Evolutionary conservation across 2,329 filamentous ascomycete genomes (phyloP).

Genomic region (Elsinoe australis): DNA sequence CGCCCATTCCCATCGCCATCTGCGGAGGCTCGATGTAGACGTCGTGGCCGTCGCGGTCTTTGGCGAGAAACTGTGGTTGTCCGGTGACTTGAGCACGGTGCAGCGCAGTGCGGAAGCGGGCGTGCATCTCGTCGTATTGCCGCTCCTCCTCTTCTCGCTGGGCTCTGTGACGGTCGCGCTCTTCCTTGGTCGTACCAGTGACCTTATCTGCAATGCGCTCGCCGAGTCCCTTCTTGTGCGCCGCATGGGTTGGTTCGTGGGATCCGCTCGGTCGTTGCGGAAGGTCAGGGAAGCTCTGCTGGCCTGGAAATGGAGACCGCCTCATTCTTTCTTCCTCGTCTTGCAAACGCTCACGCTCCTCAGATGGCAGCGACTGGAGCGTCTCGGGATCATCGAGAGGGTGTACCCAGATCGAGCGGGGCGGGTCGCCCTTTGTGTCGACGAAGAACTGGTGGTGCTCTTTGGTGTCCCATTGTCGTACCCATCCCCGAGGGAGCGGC

Average conservation of each 20-base stretch:
- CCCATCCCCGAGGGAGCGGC: constrained; percentile 49
- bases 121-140: constrained; percentile 46
- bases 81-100: constrained; percentile 46
- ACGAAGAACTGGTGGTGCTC: constrained; percentile 56
- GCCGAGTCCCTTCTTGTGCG: constrained; percentile 36
- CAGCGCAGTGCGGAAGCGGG: constrained; percentile 46
- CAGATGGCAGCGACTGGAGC: constrained; percentile 40
- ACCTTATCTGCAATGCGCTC: constrained; percentile 54
- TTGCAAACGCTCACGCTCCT: constrained; percentile 44
- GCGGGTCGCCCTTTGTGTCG: constrained; percentile 48
- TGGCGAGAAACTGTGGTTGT: constrained; percentile 49
- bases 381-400: constrained; percentile 54
- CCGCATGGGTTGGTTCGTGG: constrained; percentile 28
- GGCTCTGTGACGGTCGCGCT: constrained; percentile 43
- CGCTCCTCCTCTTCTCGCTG: constrained; percentile 45
- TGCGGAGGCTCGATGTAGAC: constrained; percentile 53
- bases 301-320: constrained; percentile 25
- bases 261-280: constrained; percentile 19
- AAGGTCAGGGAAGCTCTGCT: constrained; percentile 33
- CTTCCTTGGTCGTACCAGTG: constrained; percentile 49
- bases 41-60: constrained; percentile 47
- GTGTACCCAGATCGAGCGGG: constrained; percentile 54
- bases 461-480: constrained; percentile 48
- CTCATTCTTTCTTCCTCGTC: constrained; percentile 31
- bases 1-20: constrained; percentile 23